Base-by-base conservation (phyloP, 164 flowering plant species). In the Macadamia integrifolia region DNA sequence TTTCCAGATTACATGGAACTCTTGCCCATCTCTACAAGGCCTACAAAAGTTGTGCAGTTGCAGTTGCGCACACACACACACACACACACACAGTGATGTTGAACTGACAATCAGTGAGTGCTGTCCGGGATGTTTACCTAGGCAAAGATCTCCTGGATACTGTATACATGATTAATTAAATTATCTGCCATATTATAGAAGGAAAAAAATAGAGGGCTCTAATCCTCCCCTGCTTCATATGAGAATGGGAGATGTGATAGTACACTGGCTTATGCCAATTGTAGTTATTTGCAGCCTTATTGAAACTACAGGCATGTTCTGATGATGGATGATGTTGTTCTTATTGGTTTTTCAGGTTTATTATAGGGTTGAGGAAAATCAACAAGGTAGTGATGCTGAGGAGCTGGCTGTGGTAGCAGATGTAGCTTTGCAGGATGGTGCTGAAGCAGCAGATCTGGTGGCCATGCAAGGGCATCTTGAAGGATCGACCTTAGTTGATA, bases 321-420 rank as follows among this genome's bases (percentile, higher is more conserved):
- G 29, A 30, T 65, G 13, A 69, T 65, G 13, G 66, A 12, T 30
- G 43, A 53, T 12, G 17, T 59, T 61, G 35, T 13, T 44, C 6
- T 48, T 30, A 31, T 29, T 73, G 61, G 29, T 58, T 64, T 23
- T 55, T 56, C 53, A 88, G 92, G 92, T 75, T 6, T 86, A 86
- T 67, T 77, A 78, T 30, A 75, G 78, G 67, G 90, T 83, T 72
- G 86, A 83, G 43, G 92, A 87, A 76, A 66, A 60, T 44, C 42
- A 63, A n/a, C 81, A 70, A 67, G 79, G 35, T 28, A 59, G 3
- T 18, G 28, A 59, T 58, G 48, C 48, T 32, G 61, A 14, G 48
- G 72, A 60, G 12, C 61, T 56, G 56, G 29, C 7, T 3, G 35
- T 3, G 9, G 23, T 31, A n/a, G 70, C 1, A 10, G n/a, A 14